Conservation (phyloP, 352 stramenopile species). For the Phytophthora sp. region DNA sequence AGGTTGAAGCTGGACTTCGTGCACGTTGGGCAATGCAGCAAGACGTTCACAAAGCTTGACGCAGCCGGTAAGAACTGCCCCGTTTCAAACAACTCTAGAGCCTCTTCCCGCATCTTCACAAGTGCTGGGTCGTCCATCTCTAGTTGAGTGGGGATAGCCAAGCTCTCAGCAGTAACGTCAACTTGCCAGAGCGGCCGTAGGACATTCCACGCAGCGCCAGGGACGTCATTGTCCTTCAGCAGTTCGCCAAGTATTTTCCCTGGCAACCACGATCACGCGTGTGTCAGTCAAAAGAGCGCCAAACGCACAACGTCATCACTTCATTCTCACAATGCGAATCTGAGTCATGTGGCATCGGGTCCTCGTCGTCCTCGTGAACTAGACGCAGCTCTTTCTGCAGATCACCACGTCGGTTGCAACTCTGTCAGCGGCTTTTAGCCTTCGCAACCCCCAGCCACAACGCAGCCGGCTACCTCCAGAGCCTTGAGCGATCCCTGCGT, state of each 20-base stretch:
- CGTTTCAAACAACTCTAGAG: slow-evolving; percentile 52
- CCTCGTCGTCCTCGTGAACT: slow-evolving; percentile 1
- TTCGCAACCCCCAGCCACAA: no score
- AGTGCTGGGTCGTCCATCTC: slow-evolving; percentile 27
- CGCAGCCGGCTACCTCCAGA: no score
- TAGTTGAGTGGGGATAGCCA: neutral
- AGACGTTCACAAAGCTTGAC: slow-evolving; percentile 52
- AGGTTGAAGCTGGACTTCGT: slow-evolving; percentile 82
- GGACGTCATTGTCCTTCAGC: slow-evolving; percentile 1
- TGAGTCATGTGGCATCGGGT: neutral
- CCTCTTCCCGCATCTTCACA: slow-evolving; percentile 50
- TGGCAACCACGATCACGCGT: neutral
- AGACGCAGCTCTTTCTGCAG: slow-evolving; percentile 17
- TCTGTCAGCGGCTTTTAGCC: neutral
- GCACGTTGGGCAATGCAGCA: slow-evolving; percentile 54
- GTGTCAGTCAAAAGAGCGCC: neutral
- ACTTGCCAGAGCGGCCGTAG: slow-evolving; percentile 33
- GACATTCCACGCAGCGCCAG: slow-evolving; percentile 8
- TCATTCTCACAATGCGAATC: slow-evolving; percentile 23
- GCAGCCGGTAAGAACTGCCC: slow-evolving; percentile 58
- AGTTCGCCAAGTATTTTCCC: slow-evolving; percentile 32
- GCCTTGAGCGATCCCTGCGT: slow-evolving; percentile 7
- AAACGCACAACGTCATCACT: neutral
- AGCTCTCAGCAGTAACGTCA: neutral
- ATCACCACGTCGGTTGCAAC: neutral